Conservation (phyloP, 2,329 filamentous ascomycete species). For the Venturiaceae sp. region DNA sequence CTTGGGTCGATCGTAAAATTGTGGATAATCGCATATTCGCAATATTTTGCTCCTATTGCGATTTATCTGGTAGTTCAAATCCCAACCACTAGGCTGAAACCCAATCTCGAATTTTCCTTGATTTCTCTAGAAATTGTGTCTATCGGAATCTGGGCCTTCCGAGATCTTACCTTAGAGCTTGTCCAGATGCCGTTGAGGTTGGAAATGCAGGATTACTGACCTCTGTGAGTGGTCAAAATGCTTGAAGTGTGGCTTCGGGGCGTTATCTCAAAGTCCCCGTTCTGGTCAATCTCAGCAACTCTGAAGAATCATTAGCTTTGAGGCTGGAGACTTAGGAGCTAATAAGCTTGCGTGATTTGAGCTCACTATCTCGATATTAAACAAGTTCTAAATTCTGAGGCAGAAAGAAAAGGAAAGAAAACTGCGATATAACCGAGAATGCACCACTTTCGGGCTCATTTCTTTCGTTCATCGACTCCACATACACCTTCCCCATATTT, state of each 20-base stretch:
- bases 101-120: not conserved
- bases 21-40: too few species aligned
- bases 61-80: not conserved
- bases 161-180: not conserved
- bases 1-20: too few species aligned
- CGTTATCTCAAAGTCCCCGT: not conserved
- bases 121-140: not conserved
- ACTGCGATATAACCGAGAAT: not conserved
- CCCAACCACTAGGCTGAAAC: not conserved
- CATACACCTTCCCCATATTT: not conserved
- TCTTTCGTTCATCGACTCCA: not conserved
- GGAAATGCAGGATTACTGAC: not conserved
- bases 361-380: not conserved
- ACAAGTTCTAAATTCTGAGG: not conserved
- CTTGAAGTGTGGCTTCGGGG: not conserved
- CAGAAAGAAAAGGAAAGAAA: not conserved
- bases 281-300: not conserved
- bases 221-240: not conserved
- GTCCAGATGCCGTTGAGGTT: not conserved
- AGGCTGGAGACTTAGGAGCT: not conserved
- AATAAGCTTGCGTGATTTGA: not conserved
- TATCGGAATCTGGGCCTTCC: not conserved
- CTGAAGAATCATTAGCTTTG: not conserved
- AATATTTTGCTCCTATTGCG: slow-evolving; percentile 1
- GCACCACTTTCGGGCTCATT: not conserved